These are phyloP conservation scores for Hypoxylon sp. DNA, from an alignment of 2,329 filamentous ascomycete genomes.

Conservation along the genomic window DNA sequence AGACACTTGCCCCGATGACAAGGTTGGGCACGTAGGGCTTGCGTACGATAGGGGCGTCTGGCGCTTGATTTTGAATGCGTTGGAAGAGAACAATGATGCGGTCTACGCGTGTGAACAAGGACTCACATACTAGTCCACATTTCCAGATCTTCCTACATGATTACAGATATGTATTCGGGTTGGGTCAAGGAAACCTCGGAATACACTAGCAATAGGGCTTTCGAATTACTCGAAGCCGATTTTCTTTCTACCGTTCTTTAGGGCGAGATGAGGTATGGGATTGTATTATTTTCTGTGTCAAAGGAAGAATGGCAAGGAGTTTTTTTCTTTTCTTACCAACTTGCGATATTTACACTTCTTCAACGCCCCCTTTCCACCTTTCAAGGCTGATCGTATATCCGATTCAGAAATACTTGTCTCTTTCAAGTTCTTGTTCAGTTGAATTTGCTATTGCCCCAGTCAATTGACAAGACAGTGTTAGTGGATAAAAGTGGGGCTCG, in stretches of 20 bases:
- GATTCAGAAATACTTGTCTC: no score
- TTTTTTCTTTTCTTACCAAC: not conserved
- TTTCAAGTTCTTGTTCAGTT: no score
- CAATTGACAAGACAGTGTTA: not conserved
- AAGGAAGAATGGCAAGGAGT: not conserved
- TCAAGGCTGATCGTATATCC: no score
- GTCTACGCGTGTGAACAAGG: slow-evolving; percentile 49
- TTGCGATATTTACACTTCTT: not conserved
- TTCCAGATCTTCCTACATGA: not conserved
- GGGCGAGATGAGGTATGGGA: not conserved
- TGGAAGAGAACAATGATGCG: slow-evolving; percentile 50
- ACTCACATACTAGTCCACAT: slow-evolving; percentile 29
- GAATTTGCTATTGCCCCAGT: no score
- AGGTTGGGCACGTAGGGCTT: slow-evolving; percentile 49
- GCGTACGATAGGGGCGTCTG: slow-evolving; percentile 51
- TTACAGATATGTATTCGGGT: not conserved
- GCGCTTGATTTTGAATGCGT: slow-evolving; percentile 50
- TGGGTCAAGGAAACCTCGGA: not conserved
- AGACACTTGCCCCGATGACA: slow-evolving; percentile 49
- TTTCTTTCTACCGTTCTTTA: not conserved
- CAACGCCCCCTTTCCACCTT: not conserved
- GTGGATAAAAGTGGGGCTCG: not conserved
- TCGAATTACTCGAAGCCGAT: not conserved
- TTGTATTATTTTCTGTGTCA: not conserved
- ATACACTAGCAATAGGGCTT: not conserved